Evolutionary conservation across 1,139 yeast species (phyloP).

Genomic region (Sugiyamaella xylanicola): DNA sequence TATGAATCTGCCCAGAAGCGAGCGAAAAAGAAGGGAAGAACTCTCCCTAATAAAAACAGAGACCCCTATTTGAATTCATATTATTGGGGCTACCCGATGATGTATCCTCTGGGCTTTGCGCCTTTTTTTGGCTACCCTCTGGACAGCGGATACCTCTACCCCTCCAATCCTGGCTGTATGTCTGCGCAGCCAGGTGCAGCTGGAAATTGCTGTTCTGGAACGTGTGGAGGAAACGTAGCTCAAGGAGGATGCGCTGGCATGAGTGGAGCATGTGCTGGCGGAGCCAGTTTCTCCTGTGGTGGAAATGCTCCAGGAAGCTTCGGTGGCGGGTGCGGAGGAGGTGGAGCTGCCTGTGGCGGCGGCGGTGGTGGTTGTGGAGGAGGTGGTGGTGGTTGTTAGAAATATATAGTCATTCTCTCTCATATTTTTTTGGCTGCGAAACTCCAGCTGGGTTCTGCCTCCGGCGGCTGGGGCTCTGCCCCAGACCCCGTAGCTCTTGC

Average conservation of each 20-base stretch:
- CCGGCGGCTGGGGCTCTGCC: not conserved
- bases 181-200: conserved; percentile 18
- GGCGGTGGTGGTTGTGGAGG: conserved; percentile 24
- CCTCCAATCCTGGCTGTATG: conserved; percentile 18
- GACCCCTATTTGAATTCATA: conserved; percentile 14
- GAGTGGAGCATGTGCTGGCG: conserved; percentile 22
- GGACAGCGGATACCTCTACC: conserved; percentile 4
- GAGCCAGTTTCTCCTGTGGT: conserved; percentile 5
- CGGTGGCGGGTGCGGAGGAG: not conserved
- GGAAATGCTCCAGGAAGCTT: conserved; percentile 5
- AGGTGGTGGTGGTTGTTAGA: conserved; percentile 11
- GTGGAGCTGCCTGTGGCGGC: conserved; percentile 13
- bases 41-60: conserved; percentile 1
- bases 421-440: conserved; percentile 8
- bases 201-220: conserved; percentile 19
- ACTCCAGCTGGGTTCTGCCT: not conserved
- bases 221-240: conserved; percentile 19
- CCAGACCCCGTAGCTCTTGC: too few species aligned
- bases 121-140: conserved; percentile 18
- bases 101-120: conserved; percentile 9
- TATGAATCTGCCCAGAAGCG: conserved; percentile 18
- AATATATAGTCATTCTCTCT: not conserved
- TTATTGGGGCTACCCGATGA: conserved; percentile 12
- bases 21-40: conserved; percentile 20
- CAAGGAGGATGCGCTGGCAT: conserved; percentile 24